Evolutionary conservation across 2,329 filamentous ascomycete genomes (phyloP).

Genomic region (Teratosphaeria gauchensis): DNA sequence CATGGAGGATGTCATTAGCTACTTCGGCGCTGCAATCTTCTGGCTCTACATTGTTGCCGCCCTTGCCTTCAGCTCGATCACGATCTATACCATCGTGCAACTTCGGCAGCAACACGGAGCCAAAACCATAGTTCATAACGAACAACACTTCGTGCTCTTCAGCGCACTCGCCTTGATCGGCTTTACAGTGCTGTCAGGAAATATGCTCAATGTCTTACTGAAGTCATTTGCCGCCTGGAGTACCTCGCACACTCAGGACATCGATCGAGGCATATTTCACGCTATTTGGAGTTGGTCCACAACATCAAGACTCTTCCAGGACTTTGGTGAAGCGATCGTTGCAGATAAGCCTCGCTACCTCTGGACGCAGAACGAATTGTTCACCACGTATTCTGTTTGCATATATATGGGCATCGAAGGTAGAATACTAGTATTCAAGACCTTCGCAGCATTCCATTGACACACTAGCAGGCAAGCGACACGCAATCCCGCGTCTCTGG

Average conservation of each 20-base stretch:
- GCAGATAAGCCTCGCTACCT: conserved; percentile 12
- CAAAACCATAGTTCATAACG: neutral
- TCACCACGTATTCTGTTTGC: conserved; percentile 16
- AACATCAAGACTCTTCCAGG: conserved; percentile 23
- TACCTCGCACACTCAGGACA: neutral
- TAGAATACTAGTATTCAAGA: neutral
- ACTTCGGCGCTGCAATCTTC: conserved; percentile 23
- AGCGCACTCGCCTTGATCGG: conserved; percentile 17
- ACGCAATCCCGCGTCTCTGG: conserved; percentile 21
- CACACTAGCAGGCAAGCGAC: conserved; percentile 11
- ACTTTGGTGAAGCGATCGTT: conserved; percentile 25
- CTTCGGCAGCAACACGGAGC: neutral
- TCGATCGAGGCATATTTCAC: neutral
- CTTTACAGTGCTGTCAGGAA: conserved; percentile 23
- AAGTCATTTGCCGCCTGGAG: conserved; percentile 23
- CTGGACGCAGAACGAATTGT: conserved; percentile 18
- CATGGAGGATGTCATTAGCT: conserved; percentile 8
- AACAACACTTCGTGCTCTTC: conserved; percentile 9
- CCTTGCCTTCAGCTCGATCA: conserved; percentile 15
- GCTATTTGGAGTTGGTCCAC: conserved; percentile 24
- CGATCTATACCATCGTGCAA: conserved; percentile 10
- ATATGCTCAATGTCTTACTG: conserved; percentile 27
- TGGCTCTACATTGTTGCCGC: conserved; percentile 26
- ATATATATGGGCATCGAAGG: conserved; percentile 23
- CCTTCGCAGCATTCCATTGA: neutral